These are phyloP conservation scores for Ceratocystis cacaofunesta DNA, from an alignment of 2,329 filamentous ascomycete species.

Conservation along the genomic window DNA sequence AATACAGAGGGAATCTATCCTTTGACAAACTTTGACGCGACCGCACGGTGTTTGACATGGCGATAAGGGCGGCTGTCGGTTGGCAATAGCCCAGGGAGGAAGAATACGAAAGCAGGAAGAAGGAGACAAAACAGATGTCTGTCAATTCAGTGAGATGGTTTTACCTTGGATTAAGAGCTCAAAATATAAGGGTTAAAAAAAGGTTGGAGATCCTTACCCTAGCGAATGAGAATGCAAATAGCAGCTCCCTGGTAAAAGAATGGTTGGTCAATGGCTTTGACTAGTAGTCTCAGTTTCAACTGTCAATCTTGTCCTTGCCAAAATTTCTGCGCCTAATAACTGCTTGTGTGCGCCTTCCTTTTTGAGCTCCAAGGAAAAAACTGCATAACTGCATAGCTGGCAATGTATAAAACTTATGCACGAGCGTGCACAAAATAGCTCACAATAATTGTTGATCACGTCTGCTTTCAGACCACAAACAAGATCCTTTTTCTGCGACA, in stretches of 20 bases:
- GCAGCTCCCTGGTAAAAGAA: neutral
- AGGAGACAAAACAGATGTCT: no score
- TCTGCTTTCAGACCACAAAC: neutral
- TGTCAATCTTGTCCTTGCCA: neutral
- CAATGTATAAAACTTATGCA: neutral
- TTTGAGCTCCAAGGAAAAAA: neutral
- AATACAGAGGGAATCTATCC: slow-evolving; percentile 52
- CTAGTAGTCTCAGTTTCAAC: neutral
- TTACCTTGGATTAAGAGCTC: neutral
- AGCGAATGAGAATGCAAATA: neutral
- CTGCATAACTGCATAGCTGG: neutral
- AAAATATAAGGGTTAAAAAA: neutral
- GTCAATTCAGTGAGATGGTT: neutral
- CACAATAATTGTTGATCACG: neutral
- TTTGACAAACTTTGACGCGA: slow-evolving; percentile 43
- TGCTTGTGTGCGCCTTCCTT: neutral
- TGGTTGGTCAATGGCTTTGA: neutral
- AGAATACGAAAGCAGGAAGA: neutral
- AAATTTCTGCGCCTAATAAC: neutral
- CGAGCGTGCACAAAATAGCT: neutral
- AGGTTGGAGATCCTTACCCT: neutral
- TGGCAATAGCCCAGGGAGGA: neutral
- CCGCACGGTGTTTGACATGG: slow-evolving; percentile 6
- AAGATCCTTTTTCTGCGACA: neutral
- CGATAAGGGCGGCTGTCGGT: neutral